Conservation (phyloP, 768 basidiomycete species). For the Tricholoma terreum region DNA sequence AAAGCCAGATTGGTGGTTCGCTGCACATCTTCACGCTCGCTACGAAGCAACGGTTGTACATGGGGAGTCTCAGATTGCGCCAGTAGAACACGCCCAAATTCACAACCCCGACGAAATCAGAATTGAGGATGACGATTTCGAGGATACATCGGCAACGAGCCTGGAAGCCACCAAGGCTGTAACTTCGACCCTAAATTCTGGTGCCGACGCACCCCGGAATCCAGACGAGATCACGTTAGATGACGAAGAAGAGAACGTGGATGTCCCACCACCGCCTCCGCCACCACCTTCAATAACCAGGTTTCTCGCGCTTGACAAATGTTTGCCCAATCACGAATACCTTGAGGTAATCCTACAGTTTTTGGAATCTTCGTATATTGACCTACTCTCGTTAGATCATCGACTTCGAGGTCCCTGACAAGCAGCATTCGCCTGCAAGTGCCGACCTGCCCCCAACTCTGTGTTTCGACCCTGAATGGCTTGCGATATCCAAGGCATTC, state of each 20-base stretch:
- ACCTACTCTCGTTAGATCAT: slow-evolving; percentile 49
- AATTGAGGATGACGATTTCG: slow-evolving; percentile 37
- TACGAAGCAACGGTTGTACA: slow-evolving; percentile 73
- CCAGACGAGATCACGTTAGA: slow-evolving; percentile 52
- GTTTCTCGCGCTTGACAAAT: slow-evolving; percentile 92
- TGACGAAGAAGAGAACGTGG: slow-evolving; percentile 45
- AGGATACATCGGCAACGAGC: slow-evolving; percentile 7
- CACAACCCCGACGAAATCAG: slow-evolving; percentile 37
- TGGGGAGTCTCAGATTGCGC: slow-evolving; percentile 6
- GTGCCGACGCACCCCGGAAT: slow-evolving; percentile 21
- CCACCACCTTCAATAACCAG: slow-evolving; percentile 45
- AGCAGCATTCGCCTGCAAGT: slow-evolving; percentile 7
- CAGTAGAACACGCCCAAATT: not conserved
- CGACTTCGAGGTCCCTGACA: slow-evolving; percentile 45
- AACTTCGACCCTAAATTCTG: not conserved
- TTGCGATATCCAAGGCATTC: slow-evolving; percentile 88
- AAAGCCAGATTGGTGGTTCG: slow-evolving; percentile 86
- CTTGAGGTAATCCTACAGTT: slow-evolving; percentile 58
- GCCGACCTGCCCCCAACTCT: slow-evolving; percentile 35
- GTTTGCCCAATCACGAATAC: slow-evolving; percentile 70
- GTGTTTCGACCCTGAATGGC: slow-evolving; percentile 87
- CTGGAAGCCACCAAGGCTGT: not conserved
- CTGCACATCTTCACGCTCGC: slow-evolving; percentile 86
- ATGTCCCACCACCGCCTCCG: slow-evolving; percentile 29
- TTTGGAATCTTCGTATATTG: not conserved